Conservation (phyloP, 495 filamentous ascomycete genomes). For the Penicillium tannophilum region DNA sequence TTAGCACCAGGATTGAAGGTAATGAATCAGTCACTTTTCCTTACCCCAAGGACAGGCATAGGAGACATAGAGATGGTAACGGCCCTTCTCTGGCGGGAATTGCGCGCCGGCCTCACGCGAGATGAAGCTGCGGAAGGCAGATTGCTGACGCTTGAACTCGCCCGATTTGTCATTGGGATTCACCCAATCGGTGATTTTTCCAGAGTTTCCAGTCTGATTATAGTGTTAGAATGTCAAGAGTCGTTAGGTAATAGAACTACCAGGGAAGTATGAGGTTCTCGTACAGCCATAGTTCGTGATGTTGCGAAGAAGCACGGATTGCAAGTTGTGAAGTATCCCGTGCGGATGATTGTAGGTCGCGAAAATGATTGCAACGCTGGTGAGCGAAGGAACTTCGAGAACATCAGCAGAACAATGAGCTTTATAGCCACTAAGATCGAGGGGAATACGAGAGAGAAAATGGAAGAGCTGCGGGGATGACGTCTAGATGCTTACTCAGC, state of each 20-base stretch:
- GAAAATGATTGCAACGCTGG: conserved; percentile 25
- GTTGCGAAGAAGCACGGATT: conserved; percentile 28
- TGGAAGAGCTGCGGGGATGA: conserved; percentile 23
- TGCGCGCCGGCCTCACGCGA: conserved; percentile 62
- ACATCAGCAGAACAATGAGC: conserved; percentile 28
- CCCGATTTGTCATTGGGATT: conserved; percentile 70
- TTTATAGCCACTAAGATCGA: neutral
- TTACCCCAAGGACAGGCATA: conserved; percentile 74
- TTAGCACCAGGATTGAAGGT: conserved; percentile 6
- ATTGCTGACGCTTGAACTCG: conserved; percentile 84
- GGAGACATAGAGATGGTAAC: conserved; percentile 73
- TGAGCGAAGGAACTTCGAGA: conserved; percentile 28
- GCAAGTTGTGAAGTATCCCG: conserved; percentile 20
- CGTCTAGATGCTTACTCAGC: conserved; percentile 28
- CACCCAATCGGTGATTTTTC: conserved; percentile 81
- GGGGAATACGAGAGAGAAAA: neutral
- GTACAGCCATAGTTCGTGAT: conserved; percentile 47
- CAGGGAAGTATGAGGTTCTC: conserved; percentile 1
- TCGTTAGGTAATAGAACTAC: neutral
- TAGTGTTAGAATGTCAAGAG: conserved; percentile 2
- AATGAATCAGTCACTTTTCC: conserved; percentile 8
- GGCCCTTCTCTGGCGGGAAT: conserved; percentile 66
- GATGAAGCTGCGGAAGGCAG: conserved; percentile 72
- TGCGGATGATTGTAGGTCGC: conserved; percentile 18
- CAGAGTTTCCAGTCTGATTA: conserved; percentile 34